phyloP scores from a whole-genome alignment of 2,329 filamentous ascomycete genomes.

The Phialophora expanda region DNA sequence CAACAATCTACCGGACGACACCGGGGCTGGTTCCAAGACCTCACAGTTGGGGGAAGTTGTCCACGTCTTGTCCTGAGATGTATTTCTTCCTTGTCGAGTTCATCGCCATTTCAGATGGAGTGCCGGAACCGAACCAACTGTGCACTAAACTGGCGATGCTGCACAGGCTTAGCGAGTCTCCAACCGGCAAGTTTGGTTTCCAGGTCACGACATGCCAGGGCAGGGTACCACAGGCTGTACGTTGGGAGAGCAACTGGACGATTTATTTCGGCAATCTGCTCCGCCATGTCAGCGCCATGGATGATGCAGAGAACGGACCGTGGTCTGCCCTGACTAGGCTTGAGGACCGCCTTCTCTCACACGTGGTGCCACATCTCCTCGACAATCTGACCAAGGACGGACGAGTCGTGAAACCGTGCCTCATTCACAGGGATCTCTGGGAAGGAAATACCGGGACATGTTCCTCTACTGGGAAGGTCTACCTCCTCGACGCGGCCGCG shows the following conservation, averaged over 20 bases:
- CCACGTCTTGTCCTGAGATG: slow-evolving; percentile 31
- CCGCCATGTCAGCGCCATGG: slow-evolving; percentile 40
- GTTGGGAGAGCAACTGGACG: slow-evolving; percentile 51
- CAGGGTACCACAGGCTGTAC: slow-evolving; percentile 39
- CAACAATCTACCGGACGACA: slow-evolving; percentile 41
- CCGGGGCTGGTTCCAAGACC: slow-evolving; percentile 44
- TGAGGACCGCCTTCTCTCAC: slow-evolving; percentile 33
- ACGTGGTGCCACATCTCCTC: slow-evolving; percentile 45
- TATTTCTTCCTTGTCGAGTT: slow-evolving; percentile 45
- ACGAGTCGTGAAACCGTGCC: slow-evolving; percentile 40
- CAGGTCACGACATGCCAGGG: slow-evolving; percentile 46
- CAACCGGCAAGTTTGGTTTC: slow-evolving; percentile 49
- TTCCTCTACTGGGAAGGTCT: slow-evolving; percentile 40
- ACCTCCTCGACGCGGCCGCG: slow-evolving; percentile 48
- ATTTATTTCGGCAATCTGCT: slow-evolving; percentile 47
- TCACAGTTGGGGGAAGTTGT: slow-evolving; percentile 40
- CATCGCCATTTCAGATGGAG: slow-evolving; percentile 41
- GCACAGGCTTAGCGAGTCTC: slow-evolving; percentile 43
- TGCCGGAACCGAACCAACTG: slow-evolving; percentile 41
- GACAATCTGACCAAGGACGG: slow-evolving; percentile 39
- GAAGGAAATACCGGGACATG: slow-evolving; percentile 49
- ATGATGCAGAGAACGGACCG: slow-evolving; percentile 43
- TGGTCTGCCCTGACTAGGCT: slow-evolving; percentile 36
- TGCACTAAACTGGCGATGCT: slow-evolving; percentile 41
- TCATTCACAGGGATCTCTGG: slow-evolving; percentile 53